Evolutionary conservation across 2,329 filamentous ascomycete species (phyloP).

Genomic region (Alternaria panax): DNA sequence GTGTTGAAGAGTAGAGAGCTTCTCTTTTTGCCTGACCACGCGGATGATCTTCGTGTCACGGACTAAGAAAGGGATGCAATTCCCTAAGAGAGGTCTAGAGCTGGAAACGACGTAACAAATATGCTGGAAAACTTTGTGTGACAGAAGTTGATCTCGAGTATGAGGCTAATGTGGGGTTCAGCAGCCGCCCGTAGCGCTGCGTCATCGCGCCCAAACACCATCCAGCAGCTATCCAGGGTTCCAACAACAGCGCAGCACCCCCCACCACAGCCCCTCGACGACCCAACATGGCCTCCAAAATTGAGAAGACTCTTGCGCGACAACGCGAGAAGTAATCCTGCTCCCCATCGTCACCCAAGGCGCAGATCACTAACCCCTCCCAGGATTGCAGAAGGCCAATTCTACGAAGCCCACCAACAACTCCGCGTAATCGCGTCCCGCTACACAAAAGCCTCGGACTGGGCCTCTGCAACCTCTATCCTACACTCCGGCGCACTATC

Average conservation of each 20-base stretch:
- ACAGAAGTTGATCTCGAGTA: not conserved
- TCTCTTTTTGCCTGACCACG: not conserved
- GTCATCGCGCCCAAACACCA: conserved; percentile 22
- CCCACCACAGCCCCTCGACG: not conserved
- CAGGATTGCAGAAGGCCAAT: conserved; percentile 88
- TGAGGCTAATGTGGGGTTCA: conserved; percentile 14
- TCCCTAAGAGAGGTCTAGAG: not conserved
- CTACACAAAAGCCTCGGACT: conserved; percentile 89
- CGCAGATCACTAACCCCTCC: conserved; percentile 20
- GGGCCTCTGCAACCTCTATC: conserved; percentile 84
- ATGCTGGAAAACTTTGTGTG: not conserved
- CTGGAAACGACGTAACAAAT: not conserved
- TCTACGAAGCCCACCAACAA: conserved; percentile 98
- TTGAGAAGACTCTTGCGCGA: conserved; percentile 74
- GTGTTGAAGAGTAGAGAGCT: not conserved
- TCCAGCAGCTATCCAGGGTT: conserved; percentile 2
- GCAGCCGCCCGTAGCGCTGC: conserved; percentile 26
- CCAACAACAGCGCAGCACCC: not conserved
- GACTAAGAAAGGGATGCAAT: not conserved
- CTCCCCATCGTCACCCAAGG: not conserved
- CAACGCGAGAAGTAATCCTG: conserved; percentile 75
- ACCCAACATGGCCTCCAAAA: conserved; percentile 56
- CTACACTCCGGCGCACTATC: conserved; percentile 83
- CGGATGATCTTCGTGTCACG: not conserved
- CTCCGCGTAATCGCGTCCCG: conserved; percentile 93